Conservation (phyloP, 306 rosid genomes). For the Geum urbanum region DNA sequence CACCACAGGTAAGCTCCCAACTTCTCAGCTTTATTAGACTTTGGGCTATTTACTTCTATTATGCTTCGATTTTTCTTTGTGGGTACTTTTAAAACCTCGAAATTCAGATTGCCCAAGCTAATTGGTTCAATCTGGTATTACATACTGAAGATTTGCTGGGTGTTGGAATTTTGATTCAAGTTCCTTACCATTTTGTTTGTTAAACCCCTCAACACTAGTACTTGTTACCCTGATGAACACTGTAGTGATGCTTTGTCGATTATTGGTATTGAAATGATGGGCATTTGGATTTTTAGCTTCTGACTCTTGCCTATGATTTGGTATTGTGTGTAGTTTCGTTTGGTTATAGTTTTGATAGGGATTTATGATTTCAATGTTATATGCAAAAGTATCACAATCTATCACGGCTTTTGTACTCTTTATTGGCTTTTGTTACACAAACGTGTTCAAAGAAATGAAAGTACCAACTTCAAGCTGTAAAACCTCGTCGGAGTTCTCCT, state of each 20-base stretch:
- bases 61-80: not conserved
- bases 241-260: not conserved
- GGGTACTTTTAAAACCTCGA: not conserved
- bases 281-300: not conserved
- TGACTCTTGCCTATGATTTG: not conserved
- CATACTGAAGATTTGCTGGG: not conserved
- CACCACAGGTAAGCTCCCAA: conserved; percentile 2
- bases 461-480: not conserved
- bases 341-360: not conserved
- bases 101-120: not conserved
- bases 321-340: not conserved
- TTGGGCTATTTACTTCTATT: not conserved
- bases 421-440: not conserved
- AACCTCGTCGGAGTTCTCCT: no score
- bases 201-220: not conserved
- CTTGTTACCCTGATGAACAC: not conserved
- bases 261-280: not conserved
- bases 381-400: no score
- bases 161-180: not conserved
- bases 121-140: not conserved
- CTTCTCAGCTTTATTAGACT: not conserved
- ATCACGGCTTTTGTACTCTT: not conserved
- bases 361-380: not conserved
- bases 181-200: not conserved
- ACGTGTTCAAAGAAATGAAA: not conserved